phyloP scores from a whole-genome alignment of 2,329 filamentous ascomycete species.

The Ascochyta rabiei region DNA sequence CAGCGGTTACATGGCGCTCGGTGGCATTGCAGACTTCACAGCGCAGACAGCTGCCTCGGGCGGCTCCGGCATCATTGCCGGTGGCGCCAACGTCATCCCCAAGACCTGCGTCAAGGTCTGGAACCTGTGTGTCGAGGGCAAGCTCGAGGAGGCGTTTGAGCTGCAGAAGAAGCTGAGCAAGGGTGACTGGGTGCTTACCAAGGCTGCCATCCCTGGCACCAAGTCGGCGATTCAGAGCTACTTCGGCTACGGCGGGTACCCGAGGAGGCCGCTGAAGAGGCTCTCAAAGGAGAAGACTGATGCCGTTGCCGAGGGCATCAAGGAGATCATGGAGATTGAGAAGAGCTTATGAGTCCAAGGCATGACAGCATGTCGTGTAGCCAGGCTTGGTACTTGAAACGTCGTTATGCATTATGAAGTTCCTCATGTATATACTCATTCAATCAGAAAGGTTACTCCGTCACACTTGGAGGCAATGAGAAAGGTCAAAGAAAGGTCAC shows the following conservation, averaged over 20 bases:
- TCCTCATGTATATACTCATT: conserved; percentile 26
- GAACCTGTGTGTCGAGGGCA: conserved; percentile 75
- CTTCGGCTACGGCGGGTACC: conserved; percentile 80
- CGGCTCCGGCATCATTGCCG: conserved; percentile 83
- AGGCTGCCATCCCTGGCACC: conserved; percentile 82
- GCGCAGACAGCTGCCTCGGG: conserved; percentile 79
- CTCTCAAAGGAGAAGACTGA: conserved; percentile 63
- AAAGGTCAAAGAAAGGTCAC: conserved; percentile 10
- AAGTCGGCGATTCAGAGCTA: conserved; percentile 82
- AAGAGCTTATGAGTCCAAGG: conserved; percentile 42
- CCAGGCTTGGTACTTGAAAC: neutral
- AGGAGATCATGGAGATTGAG: conserved; percentile 71
- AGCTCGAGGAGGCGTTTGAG: conserved; percentile 74
- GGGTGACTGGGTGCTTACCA: conserved; percentile 83
- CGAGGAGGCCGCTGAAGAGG: conserved; percentile 73
- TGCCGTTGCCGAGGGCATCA: conserved; percentile 49
- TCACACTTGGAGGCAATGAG: no score
- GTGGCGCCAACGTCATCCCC: conserved; percentile 83
- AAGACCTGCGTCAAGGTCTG: conserved; percentile 80
- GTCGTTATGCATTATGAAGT: conserved; percentile 22
- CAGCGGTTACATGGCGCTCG: conserved; percentile 78
- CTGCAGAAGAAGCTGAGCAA: conserved; percentile 79
- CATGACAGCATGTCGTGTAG: neutral
- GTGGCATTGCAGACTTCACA: conserved; percentile 87
- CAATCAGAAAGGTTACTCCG: conserved; percentile 19